phyloP scores from a whole-genome alignment of 257 asterid species.

The Gentiana macrophylla region DNA sequence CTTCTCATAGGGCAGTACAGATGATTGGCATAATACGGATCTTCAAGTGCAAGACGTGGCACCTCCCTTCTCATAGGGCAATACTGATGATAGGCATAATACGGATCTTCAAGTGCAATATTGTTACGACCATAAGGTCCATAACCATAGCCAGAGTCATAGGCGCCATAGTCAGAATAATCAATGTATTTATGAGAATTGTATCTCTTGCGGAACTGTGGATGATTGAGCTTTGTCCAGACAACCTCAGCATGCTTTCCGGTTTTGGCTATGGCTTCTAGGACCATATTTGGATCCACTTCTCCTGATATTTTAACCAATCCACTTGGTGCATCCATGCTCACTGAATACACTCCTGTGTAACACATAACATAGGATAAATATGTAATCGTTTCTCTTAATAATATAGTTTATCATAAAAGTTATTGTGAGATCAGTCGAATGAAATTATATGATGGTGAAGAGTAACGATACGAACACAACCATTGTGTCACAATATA shows the following conservation, averaged over 20 bases:
- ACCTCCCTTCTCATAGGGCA: background rate
- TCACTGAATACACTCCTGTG: conserved; percentile 31
- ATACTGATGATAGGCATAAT: background rate
- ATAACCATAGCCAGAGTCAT: background rate
- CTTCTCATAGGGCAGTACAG: conserved; percentile 1
- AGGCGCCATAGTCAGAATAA: background rate
- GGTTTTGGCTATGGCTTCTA: conserved; percentile 27
- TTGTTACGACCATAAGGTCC: background rate
- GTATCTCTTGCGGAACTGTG: conserved; percentile 9
- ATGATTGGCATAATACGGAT: background rate
- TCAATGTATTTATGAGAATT: too few species aligned
- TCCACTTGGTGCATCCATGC: conserved; percentile 19
- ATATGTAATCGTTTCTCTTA: too few species aligned
- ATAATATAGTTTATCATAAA: background rate
- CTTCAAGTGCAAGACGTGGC: conserved; percentile 3
- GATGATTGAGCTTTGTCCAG: conserved; percentile 32
- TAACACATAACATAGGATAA: background rate
- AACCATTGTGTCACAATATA: too few species aligned
- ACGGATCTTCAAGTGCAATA: conserved; percentile 1
- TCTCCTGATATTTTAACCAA: conserved; percentile 23
- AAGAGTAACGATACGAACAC: too few species aligned
- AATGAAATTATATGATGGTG: too few species aligned
- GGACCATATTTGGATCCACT: conserved; percentile 34
- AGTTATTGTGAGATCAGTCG: background rate
- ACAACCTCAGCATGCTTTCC: conserved; percentile 29